Percentiles rank a stretch among this genome's conserved stretches.
These are phyloP conservation scores for Calonectria naviculata DNA, from an alignment of 2,329 filamentous ascomycete species.

Conservation along the genomic window DNA sequence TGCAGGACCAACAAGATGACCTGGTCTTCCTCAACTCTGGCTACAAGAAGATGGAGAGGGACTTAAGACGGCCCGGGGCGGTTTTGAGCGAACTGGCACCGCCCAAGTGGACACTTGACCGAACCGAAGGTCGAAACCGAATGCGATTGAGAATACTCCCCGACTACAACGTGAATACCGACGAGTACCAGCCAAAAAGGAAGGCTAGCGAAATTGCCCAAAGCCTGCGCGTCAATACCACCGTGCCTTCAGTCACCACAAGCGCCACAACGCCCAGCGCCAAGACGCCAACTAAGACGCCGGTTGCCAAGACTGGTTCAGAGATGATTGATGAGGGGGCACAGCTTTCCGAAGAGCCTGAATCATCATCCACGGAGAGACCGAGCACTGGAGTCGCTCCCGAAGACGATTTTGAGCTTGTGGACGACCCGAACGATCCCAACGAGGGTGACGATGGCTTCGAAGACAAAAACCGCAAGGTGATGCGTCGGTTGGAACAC, in stretches of 20 bases:
- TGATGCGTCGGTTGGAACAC: constrained; percentile 91
- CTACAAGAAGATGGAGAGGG: constrained; percentile 82
- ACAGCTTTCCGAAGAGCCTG: constrained; percentile 37
- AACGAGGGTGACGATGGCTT: constrained; percentile 81
- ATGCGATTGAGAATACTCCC: constrained; percentile 92
- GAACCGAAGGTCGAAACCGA: constrained; percentile 93
- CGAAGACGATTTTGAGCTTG: constrained; percentile 95
- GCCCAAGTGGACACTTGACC: constrained; percentile 90
- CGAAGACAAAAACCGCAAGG: constrained; percentile 98
- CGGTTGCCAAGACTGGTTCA: constrained; percentile 24
- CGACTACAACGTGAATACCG: constrained; percentile 74
- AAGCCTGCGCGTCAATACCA: constrained; percentile 47
- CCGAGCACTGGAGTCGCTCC: constrained; percentile 47
- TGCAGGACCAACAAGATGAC: constrained; percentile 96
- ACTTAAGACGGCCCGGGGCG: constrained; percentile 82
- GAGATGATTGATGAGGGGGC: constrained; percentile 27
- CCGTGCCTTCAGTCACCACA: constrained; percentile 33
- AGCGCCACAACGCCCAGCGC: constrained; percentile 10
- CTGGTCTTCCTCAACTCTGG: constrained; percentile 79
- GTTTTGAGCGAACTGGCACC: constrained; percentile 76
- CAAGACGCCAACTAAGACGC: constrained; percentile 26
- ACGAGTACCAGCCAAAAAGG: constrained; percentile 87
- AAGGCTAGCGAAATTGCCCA: constrained; percentile 63
- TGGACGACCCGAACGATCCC: constrained; percentile 90
- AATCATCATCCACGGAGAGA: constrained; percentile 31